Base-by-base conservation (phyloP, 352 stramenopile genomes). In the Globisporangium cystogenes region DNA sequence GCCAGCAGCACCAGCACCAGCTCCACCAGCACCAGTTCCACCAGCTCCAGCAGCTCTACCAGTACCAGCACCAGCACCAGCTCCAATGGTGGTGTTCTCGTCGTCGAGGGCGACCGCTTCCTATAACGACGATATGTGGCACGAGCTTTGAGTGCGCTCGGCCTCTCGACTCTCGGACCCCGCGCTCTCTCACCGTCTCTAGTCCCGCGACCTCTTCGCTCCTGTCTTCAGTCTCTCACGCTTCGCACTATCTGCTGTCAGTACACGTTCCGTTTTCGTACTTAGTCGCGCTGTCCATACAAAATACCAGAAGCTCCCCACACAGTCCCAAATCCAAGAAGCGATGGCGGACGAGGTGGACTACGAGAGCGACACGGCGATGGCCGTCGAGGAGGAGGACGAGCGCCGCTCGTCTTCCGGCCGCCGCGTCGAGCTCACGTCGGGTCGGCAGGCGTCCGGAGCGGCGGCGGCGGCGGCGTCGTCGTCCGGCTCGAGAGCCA, bases 331-430 rank as follows among this genome's bases (percentile, higher is more conserved):
- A 39, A 35, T 35, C 8, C 29, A 35, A 35, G 12, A 35, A 39
- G 14, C n/a, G 10, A 93, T 93, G 82, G 80, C 81, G 62, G 80
- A 92, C 45, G 80, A 92, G 68, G 81, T 91, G 63, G 74, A 93
- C 65, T 94, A 92, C 53, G 84, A 94, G 71, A 93, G 82, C 62
- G 84, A 94, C 61, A 82, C 79, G 63, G 75, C 79, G n/a, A 95
- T 90, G 77, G 75, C 68, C 39, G 72, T 87, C 27, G 80, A 93
- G 44, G 80, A 91, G 39, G 82, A 90, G 29, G 75, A 90, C 23
- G 72, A 86, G 16, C 74, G 72, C 60, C 58, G 47, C n/a, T 36
- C 31, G 33, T 1, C 12, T 27, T 40, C 48, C 33, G 40, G 50
- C 45, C 35, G 48, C 49, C 47, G 10, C 33, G 35, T 46, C 5